Evolutionary conservation across 2,329 filamentous ascomycete genomes (phyloP).

Genomic region (Cladosporium sp.): DNA sequence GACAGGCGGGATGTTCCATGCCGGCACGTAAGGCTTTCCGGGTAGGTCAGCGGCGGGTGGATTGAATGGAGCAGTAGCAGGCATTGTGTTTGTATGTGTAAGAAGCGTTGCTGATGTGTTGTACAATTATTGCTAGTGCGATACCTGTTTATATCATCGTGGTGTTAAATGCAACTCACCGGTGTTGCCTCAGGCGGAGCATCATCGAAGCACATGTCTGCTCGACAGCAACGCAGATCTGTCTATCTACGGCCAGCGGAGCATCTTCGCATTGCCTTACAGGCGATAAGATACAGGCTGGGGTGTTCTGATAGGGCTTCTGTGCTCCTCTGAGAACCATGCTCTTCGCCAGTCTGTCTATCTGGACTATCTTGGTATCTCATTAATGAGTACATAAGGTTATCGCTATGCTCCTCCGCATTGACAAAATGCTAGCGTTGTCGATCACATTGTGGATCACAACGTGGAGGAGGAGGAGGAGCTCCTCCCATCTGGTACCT

Average conservation of each 20-base stretch:
- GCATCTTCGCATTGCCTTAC: not conserved
- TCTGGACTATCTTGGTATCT: no score
- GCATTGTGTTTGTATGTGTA: conserved; percentile 17
- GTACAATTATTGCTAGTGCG: not conserved
- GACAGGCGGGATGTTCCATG: conserved; percentile 37
- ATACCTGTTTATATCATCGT: not conserved
- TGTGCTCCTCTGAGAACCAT: not conserved
- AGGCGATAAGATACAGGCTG: not conserved
- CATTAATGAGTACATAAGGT: no score
- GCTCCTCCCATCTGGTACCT: not conserved
- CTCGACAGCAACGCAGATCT: not conserved
- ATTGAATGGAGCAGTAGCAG: conserved; percentile 38
- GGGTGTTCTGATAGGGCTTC: not conserved
- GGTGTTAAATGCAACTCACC: no score
- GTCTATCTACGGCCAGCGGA: not conserved
- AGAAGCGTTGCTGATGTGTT: not conserved
- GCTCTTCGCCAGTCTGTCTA: no score
- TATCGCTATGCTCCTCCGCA: not conserved
- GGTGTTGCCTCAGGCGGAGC: not conserved
- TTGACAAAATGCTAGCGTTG: not conserved
- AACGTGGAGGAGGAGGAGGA: not conserved
- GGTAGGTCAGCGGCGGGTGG: conserved; percentile 36
- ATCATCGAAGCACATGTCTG: not conserved
- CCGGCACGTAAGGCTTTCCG: conserved; percentile 39
- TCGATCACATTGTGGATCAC: not conserved